Percentiles rank a stretch among this genome's conserved stretches.
phyloP scores from a whole-genome alignment of 2,329 filamentous ascomycete genomes.

The Calcarisporium arbuscula region DNA sequence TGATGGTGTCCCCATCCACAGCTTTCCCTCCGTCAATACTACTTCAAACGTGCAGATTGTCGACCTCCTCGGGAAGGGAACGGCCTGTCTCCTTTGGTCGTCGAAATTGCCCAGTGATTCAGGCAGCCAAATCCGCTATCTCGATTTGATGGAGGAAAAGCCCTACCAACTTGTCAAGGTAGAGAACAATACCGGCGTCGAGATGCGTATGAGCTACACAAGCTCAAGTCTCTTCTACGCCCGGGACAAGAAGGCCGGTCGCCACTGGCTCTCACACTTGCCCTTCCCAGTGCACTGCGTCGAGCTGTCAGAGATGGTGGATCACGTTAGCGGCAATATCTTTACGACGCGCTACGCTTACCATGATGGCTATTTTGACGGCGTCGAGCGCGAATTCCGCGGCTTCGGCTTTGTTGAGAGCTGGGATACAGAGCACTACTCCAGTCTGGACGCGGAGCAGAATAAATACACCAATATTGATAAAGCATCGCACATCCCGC shows the following conservation, averaged over 20 bases:
- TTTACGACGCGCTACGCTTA: constrained; percentile 10
- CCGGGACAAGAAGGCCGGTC: no score
- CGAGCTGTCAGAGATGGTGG: not conserved
- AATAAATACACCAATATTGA: constrained; percentile 3
- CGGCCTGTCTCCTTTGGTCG: not conserved
- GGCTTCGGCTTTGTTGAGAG: constrained; percentile 24
- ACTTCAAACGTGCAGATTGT: not conserved
- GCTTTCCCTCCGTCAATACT: constrained; percentile 5
- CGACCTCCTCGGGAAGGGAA: not conserved
- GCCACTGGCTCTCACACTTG: no score
- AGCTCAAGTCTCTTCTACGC: no score
- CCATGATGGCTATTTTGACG: constrained; percentile 23
- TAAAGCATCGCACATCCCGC: constrained; percentile 6
- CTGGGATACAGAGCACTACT: constrained; percentile 14
- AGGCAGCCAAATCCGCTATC: no score
- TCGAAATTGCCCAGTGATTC: not conserved
- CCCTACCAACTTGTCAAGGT: no score
- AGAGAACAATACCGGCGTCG: no score
- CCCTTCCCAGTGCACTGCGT: not conserved
- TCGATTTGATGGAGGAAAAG: no score
- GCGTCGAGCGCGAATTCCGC: constrained; percentile 19
- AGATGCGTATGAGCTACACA: no score
- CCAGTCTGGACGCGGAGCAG: not conserved
- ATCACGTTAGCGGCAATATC: not conserved
- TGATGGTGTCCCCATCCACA: not conserved